Evolutionary conservation across 148 eudicot species (phyloP), one percentile per base, ranked within the genome.

Genomic region (Arctostaphylos glauca): DNA sequence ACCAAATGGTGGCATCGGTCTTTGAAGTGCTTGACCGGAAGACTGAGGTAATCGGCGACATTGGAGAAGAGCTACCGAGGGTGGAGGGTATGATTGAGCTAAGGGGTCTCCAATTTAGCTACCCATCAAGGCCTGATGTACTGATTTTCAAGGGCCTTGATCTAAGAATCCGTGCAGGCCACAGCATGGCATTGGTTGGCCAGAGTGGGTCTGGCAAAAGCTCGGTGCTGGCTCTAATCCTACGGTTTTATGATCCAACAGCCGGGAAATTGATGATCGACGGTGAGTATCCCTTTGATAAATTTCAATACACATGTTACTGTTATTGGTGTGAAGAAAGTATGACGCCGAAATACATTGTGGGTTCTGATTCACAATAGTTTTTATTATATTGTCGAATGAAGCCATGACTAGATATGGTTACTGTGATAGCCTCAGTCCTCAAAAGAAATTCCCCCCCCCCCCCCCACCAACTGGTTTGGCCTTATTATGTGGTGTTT

Each of bases 191-290:
- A 10, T 84, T 97, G 18, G 99, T 93, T 16, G 99, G 99, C 50
- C 97, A 92, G 82, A 97, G 99, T 83, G 98, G 99, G 9, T 97
- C 99, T 0, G 99, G 99, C 16, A 97, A 97, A 85, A 94, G 98
- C 87, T 97, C 99, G 10, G 93, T 97, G 16, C 83, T 97, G 38
- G 55, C 98, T 85, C 94, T 97, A 25, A 90, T 97, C 77, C 92
- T 97, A 25, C 84, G 99, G n/a, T 97, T 94, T 81, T 97, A 97
- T 74, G 98, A 97, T 83, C 98, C 98, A 80, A 86, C 88, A 1
- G 84, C 90, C 2, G 98, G 99, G 82, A 97, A 89, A 83, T 88
- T 97, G 53, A 76, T 92, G 96, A 77, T 97, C 67, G 99, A 97
- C 83, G 95, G 98, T 97, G 70, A 87, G 95, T 77, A 18, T 46